phyloP scores from a whole-genome alignment of 305 asterid genomes.

The Fraxinus ornus region DNA sequence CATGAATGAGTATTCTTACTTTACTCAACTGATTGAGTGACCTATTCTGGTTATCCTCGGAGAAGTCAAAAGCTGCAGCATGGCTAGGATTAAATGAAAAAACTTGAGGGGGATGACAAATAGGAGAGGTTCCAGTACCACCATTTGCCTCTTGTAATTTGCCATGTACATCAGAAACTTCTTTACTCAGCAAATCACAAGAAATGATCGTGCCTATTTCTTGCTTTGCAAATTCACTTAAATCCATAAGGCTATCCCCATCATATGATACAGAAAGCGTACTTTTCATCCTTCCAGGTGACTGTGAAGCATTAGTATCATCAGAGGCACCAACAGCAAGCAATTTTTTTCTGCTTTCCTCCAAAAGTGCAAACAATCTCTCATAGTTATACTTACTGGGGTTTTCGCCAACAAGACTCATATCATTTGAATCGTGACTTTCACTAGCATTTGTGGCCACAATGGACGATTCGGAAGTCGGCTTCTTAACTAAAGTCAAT shows the following conservation, averaged over 20 bases:
- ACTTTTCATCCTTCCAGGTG: constrained; percentile 36
- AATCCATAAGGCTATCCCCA: constrained; percentile 29
- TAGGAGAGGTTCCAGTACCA: constrained; percentile 24
- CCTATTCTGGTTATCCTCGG: constrained; percentile 29
- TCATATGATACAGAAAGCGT: constrained; percentile 29
- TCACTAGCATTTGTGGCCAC: constrained; percentile 45
- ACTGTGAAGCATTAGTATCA: constrained; percentile 33
- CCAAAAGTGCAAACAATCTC: constrained; percentile 63
- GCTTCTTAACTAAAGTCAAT: constrained; percentile 49
- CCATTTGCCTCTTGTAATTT: constrained; percentile 35
- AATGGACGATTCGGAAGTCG: constrained; percentile 29
- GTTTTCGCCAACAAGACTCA: constrained; percentile 80
- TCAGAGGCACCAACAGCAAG: constrained; percentile 39
- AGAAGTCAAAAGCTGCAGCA: constrained; percentile 31
- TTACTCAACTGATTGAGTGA: constrained; percentile 45
- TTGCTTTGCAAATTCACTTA: constrained; percentile 28
- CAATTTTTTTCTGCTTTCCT: constrained; percentile 46
- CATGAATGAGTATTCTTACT: constrained; percentile 35
- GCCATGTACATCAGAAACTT: constrained; percentile 27
- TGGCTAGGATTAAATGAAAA: constrained; percentile 33
- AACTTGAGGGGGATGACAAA: constrained; percentile 28
- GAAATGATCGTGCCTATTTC: constrained; percentile 21
- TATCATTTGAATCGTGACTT: constrained; percentile 58
- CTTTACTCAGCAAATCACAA: constrained; percentile 30
- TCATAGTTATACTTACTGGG: constrained; percentile 63